These are phyloP conservation scores for Phoenix roebelenii DNA, from an alignment of 176 grass and related monocot species.

Conservation along the genomic window DNA sequence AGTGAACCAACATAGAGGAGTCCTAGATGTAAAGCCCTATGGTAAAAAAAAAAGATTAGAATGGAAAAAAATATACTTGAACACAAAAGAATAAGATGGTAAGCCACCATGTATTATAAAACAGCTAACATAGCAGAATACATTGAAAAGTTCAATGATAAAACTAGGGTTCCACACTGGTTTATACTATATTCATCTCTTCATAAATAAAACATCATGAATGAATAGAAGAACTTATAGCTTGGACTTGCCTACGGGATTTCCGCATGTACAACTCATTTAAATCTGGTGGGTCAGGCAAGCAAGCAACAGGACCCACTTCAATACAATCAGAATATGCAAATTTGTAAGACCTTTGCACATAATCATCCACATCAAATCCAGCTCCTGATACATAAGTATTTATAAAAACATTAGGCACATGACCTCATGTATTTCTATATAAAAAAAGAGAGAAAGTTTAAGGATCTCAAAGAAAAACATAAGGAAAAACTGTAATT, in stretches of 20 bases:
- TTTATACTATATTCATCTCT: constrained; percentile 1
- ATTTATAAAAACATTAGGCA: constrained; percentile 10
- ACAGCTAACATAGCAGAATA: neutral
- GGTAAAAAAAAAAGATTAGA: constrained; percentile 22
- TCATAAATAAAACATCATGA: too few species aligned
- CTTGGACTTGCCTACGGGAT: constrained; percentile 57
- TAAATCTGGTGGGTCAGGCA: constrained; percentile 84
- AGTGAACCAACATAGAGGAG: constrained; percentile 84
- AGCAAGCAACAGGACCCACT: constrained; percentile 76
- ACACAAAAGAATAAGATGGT: constrained; percentile 21
- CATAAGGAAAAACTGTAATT: constrained; percentile 19
- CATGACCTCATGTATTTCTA: too few species aligned
- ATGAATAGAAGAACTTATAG: too few species aligned
- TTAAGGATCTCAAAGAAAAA: too few species aligned
- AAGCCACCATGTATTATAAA: neutral
- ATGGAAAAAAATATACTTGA: constrained; percentile 19
- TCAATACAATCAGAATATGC: constrained; percentile 98
- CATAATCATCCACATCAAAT: constrained; percentile 99
- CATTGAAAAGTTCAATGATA: neutral
- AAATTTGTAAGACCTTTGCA: constrained; percentile 83
- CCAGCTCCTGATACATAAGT: constrained; percentile 44
- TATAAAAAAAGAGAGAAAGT: too few species aligned
- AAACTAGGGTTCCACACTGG: neutral
- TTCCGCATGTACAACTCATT: constrained; percentile 93
- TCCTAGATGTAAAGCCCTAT: constrained; percentile 74